phyloP scores from a whole-genome alignment of 257 asterid species.

The Capsicum baccatum region DNA sequence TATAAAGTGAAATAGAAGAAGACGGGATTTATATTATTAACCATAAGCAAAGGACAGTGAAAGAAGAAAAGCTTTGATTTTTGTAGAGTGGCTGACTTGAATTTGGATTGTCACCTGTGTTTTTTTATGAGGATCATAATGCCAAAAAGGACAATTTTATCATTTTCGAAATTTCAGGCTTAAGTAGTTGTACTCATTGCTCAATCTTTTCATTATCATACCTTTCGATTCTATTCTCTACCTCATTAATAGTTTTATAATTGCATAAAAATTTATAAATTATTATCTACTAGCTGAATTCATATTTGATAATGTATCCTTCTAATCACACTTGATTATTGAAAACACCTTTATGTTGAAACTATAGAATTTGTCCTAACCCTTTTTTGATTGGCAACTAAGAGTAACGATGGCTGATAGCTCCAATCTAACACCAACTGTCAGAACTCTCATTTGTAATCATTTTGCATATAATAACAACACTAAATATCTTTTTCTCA shows the following conservation, averaged over 20 bases:
- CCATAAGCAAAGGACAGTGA: too few relatives aligned
- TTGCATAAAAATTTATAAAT: not conserved
- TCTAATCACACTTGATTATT: not conserved
- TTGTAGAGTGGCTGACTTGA: too few relatives aligned
- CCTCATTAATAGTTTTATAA: not conserved
- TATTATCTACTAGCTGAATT: not conserved
- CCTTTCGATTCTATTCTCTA: not conserved
- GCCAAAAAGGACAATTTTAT: conserved; percentile 7
- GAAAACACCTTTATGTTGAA: not conserved
- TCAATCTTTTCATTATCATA: not conserved
- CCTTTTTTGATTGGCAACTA: not conserved
- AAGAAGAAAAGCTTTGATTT: too few relatives aligned
- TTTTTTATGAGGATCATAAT: not conserved
- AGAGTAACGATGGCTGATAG: conserved; percentile 3
- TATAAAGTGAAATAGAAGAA: too few relatives aligned
- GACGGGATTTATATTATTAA: too few relatives aligned
- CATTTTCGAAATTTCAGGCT: not conserved
- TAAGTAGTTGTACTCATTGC: not conserved
- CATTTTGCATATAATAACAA: not conserved
- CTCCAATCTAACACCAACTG: not conserved
- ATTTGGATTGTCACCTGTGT: too few relatives aligned
- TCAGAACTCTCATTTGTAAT: not conserved
- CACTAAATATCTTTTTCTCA: too few relatives aligned
- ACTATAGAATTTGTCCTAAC: not conserved
- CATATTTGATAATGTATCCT: not conserved